Conservation (phyloP, 1,284 basidiomycete genomes). For the Trichosporon sp. region DNA sequence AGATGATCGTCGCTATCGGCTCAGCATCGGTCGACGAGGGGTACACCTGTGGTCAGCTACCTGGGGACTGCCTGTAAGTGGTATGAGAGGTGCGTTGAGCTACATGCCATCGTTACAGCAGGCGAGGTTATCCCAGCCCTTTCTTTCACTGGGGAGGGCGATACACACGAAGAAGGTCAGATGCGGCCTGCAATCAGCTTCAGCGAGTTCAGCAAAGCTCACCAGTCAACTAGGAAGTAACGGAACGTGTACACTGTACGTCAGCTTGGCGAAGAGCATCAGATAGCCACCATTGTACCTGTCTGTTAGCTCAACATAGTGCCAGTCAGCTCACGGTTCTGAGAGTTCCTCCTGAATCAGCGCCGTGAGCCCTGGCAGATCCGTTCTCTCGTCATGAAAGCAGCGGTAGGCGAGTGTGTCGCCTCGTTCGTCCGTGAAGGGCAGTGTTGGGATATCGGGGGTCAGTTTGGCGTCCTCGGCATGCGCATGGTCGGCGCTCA, state of each 20-base stretch:
- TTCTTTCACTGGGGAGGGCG: background rate
- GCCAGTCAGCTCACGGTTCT: constrained; percentile 76
- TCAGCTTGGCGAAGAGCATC: background rate
- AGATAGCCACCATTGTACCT: constrained; percentile 26
- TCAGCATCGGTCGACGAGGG: constrained; percentile 38
- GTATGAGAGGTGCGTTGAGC: no score
- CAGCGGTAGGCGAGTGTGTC: constrained; percentile 42
- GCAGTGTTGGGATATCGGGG: constrained; percentile 11
- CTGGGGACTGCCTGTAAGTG: no score
- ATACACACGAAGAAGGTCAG: constrained; percentile 76
- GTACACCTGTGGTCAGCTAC: constrained; percentile 35
- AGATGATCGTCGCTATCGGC: constrained; percentile 88
- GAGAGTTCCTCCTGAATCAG: constrained; percentile 89
- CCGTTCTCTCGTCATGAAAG: constrained; percentile 62
- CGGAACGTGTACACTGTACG: constrained; percentile 60
- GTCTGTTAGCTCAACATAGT: background rate
- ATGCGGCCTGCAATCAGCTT: constrained; percentile 78
- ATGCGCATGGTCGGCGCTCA: constrained; percentile 11
- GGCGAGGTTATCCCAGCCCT: no score
- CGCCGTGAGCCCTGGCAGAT: constrained; percentile 76
- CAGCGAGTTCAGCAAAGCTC: constrained; percentile 28
- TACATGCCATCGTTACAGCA: no score
- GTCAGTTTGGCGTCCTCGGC: background rate
- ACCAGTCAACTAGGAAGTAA: constrained; percentile 95
- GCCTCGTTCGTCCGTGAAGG: constrained; percentile 30